Percentiles rank a stretch among this genome's conserved stretches.
phyloP scores from a whole-genome alignment of 2,329 filamentous ascomycete species.

The Trichoderma sp. region DNA sequence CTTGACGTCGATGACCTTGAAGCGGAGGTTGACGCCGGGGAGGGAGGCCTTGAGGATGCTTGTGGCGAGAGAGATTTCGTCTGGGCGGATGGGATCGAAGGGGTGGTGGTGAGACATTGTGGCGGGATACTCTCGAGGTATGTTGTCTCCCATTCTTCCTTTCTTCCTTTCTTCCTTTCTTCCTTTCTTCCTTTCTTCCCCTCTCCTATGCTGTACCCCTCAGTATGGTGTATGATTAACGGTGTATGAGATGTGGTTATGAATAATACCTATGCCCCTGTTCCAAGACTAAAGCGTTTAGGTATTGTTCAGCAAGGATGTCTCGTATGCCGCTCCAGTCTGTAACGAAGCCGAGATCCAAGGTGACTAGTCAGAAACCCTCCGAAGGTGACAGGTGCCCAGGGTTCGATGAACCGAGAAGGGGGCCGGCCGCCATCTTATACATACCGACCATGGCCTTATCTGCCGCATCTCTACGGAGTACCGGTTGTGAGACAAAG shows the following conservation, averaged over 20 bases:
- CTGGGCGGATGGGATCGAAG: constrained; percentile 48
- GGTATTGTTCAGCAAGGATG: background rate
- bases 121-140: background rate
- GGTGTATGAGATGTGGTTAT: background rate
- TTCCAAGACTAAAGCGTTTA: background rate
- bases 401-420: background rate
- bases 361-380: constrained; percentile 1
- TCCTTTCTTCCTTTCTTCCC: background rate
- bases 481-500: background rate
- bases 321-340: background rate
- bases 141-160: background rate
- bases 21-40: constrained; percentile 34
- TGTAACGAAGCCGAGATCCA: constrained; percentile 4
- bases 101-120: constrained; percentile 7
- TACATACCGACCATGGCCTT: background rate
- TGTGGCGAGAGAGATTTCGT: constrained; percentile 53
- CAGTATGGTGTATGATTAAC: background rate
- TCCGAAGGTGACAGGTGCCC: background rate
- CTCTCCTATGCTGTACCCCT: background rate
- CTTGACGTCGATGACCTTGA: constrained; percentile 64
- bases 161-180: no score
- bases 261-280: background rate
- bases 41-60: constrained; percentile 41
- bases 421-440: background rate
- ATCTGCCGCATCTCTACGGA: background rate